Conservation (phyloP, 164 flowering plant genomes). For the Dillenia turbinata region DNA sequence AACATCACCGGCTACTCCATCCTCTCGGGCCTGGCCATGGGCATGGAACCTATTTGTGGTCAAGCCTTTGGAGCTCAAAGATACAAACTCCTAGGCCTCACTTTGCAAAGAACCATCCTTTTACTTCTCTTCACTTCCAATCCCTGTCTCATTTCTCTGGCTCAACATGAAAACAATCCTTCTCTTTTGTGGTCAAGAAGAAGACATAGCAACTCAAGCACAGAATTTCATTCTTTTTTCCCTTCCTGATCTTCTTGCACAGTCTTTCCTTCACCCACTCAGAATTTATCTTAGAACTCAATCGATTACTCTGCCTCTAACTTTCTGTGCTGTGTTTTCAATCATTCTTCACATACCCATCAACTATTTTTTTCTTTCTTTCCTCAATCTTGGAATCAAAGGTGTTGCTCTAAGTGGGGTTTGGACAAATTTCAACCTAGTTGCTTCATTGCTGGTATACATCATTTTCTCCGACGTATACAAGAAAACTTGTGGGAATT, state of each 20-base stretch:
- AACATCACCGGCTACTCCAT: conserved; percentile 85
- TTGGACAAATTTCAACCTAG: conserved; percentile 57
- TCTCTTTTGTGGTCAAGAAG: conserved; percentile 49
- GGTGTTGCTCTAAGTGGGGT: conserved; percentile 64
- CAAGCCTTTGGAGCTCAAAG: conserved; percentile 75
- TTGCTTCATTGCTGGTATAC: conserved; percentile 38
- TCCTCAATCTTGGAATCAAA: conserved; percentile 46
- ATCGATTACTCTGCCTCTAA: conserved; percentile 67
- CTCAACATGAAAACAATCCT: conserved; percentile 50
- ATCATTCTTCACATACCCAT: conserved; percentile 67
- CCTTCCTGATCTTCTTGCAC: conserved; percentile 64
- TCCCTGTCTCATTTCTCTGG: conserved; percentile 61
- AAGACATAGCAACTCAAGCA: conserved; percentile 48
- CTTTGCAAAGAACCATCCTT: conserved; percentile 51
- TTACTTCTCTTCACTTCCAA: conserved; percentile 42
- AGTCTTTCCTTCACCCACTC: conserved; percentile 62
- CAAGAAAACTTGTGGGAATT: conserved; percentile 48
- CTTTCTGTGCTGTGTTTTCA: conserved; percentile 49
- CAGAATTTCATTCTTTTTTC: conserved; percentile 49
- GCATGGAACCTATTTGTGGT: conserved; percentile 90
- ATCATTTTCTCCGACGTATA: conserved; percentile 37
- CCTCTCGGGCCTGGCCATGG: conserved; percentile 72
- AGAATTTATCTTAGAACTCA: conserved; percentile 67
- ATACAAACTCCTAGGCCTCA: conserved; percentile 53
- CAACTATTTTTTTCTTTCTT: conserved; percentile 50